Evolutionary conservation across 2,329 filamentous ascomycete species (phyloP).

Genomic region (Diplodia mutila): DNA sequence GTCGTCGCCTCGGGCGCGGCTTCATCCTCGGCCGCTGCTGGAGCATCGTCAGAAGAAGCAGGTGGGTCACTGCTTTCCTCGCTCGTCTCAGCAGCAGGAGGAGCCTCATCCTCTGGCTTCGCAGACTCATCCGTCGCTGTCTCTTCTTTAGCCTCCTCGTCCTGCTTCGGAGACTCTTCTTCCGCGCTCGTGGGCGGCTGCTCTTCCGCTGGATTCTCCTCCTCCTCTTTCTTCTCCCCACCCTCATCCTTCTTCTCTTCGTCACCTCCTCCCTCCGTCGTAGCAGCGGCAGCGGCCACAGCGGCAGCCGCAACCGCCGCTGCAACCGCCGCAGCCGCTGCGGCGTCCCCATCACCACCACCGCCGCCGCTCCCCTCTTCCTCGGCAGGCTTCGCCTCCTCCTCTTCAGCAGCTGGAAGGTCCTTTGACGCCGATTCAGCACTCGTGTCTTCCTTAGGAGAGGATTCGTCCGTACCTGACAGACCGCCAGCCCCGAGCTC

Average conservation of each 20-base stretch:
- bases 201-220: conserved; percentile 30
- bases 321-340: background rate
- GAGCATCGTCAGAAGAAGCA: background rate
- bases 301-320: background rate
- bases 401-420: background rate
- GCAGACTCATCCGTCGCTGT: background rate
- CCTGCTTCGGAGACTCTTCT: background rate
- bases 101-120: background rate
- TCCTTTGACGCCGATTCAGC: conserved; percentile 24
- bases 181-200: conserved; percentile 17
- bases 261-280: background rate
- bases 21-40: background rate
- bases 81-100: background rate
- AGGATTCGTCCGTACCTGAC: conserved; percentile 10
- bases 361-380: background rate
- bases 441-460: conserved; percentile 18
- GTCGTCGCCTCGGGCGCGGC: background rate
- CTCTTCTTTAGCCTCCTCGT: background rate
- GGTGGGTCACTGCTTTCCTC: background rate
- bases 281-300: background rate
- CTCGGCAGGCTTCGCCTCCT: background rate
- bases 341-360: background rate
- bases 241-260: conserved; percentile 22
- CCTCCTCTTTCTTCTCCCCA: background rate
- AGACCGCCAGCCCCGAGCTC: conserved; percentile 2